Evolutionary conservation across 2,329 filamentous ascomycete genomes (phyloP).

Genomic region (Capronia americana): DNA sequence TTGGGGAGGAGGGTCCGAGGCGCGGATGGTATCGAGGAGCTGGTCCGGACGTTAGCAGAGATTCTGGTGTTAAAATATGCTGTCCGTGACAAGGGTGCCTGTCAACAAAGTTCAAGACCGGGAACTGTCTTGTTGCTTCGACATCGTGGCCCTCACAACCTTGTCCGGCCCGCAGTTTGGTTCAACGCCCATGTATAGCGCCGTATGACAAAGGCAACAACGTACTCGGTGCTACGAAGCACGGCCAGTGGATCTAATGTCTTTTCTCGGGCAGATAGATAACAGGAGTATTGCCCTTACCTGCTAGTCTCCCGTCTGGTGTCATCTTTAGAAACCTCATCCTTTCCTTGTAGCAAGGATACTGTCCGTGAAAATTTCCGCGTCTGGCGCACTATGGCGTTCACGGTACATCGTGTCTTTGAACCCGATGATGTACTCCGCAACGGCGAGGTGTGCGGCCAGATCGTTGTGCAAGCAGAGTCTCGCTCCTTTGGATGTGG

Average conservation of each 20-base stretch:
- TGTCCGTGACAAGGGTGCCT: not conserved
- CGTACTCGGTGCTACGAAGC: not conserved
- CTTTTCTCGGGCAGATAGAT: not conserved
- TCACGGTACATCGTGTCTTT: not conserved
- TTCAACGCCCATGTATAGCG: not conserved
- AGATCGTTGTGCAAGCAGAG: not conserved
- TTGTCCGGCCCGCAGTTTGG: not conserved
- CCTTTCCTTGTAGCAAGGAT: not conserved
- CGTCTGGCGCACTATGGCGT: not conserved
- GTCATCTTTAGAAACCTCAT: not conserved
- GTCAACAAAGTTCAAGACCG: not conserved
- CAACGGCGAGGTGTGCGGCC: not conserved
- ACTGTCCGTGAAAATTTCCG: not conserved
- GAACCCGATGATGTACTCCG: not conserved
- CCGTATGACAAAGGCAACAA: not conserved
- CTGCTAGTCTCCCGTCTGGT: not conserved
- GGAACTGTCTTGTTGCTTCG: not conserved
- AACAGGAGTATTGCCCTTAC: not conserved
- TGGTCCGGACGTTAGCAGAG: not conserved
- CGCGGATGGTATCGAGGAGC: constrained; percentile 6
- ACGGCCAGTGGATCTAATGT: not conserved
- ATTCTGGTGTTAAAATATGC: not conserved
- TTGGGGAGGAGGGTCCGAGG: constrained; percentile 30
- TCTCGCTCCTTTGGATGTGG: not conserved
- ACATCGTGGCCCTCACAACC: not conserved